Percentiles rank a stretch among this genome's conserved stretches.
Evolutionary conservation across 208 protist genomes (phyloP).

Genomic region (Crithidia bombi): DNA sequence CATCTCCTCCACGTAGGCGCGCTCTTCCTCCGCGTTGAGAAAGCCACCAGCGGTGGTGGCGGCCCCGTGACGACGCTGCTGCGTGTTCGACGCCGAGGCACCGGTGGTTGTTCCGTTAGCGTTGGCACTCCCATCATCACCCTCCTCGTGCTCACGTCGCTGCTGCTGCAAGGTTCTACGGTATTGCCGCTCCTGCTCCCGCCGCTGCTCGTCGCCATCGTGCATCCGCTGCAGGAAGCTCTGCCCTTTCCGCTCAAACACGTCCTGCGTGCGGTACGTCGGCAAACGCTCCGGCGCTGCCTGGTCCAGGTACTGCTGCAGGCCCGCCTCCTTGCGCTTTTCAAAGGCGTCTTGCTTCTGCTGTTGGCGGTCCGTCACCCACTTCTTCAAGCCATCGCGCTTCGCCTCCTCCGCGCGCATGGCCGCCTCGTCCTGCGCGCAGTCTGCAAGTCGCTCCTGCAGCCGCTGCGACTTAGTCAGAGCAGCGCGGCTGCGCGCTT

Average conservation of each 20-base stretch:
- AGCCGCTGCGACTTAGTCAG: slow-evolving; percentile 59
- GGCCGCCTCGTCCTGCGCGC: slow-evolving; percentile 34
- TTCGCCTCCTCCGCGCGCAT: slow-evolving; percentile 45
- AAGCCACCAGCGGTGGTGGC: slow-evolving; percentile 63
- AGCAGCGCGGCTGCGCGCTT: slow-evolving; percentile 32
- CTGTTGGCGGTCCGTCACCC: slow-evolving; percentile 29
- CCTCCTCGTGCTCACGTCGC: slow-evolving; percentile 15
- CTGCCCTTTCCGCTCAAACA: slow-evolving; percentile 59
- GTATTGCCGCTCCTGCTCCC: slow-evolving; percentile 15
- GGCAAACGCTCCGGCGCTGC: slow-evolving; percentile 26
- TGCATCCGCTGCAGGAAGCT: slow-evolving; percentile 60
- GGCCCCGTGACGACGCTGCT: slow-evolving; percentile 31
- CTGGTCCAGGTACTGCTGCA: slow-evolving; percentile 38
- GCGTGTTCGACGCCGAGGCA: neutral
- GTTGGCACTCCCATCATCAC: neutral
- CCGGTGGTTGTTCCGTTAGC: neutral
- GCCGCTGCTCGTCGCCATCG: slow-evolving; percentile 33
- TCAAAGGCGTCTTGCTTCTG: slow-evolving; percentile 64
- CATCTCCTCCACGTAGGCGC: slow-evolving; percentile 69
- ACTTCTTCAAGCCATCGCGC: slow-evolving; percentile 43
- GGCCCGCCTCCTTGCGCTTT: slow-evolving; percentile 41
- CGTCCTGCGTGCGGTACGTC: slow-evolving; percentile 71
- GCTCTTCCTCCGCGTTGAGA: slow-evolving; percentile 60
- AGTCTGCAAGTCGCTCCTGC: slow-evolving; percentile 41
- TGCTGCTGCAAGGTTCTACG: slow-evolving; percentile 15